Base-by-base conservation (phyloP, 164 flowering plant genomes). In the grape (Vitis vinifera) region DNA sequence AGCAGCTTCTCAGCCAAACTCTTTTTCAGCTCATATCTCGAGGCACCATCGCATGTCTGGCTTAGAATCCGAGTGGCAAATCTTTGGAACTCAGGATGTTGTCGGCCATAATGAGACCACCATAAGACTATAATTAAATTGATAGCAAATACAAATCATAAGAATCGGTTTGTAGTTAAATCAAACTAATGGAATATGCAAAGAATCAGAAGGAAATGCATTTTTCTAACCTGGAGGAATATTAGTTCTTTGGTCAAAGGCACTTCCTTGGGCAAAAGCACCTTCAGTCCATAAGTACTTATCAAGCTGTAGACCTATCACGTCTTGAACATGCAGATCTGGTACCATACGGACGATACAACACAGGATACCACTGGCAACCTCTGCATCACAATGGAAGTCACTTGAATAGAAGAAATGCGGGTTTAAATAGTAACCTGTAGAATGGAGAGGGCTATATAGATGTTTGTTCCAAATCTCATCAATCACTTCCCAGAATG, bases 341-440 rank as follows among this genome's bases (percentile, higher is more conserved):
- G 57, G 73, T 12, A 72, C 78, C 87, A 84, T 70, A 0, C 83
- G 79, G 2, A 81, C 78, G 50, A 89, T 68, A 63, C 85, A 83
- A 55, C 73, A 72, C 47, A 77, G 51, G 51, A 89, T 76, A 16
- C 91, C 91, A 76, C 70, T 67, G 23, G 84, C 65, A 59, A 91
- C 90, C 78, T 89, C 92, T 0, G 82, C 53, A 76, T 91, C 93
- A 52, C 68, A 57, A 52, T 53, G 59, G 64, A 83, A 88, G 61
- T 86, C 88, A 62, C 59, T 72, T 27, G 84, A 73, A 71, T 84
- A 87, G 51, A 74, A 81, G 10, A 85, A 64, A 62, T 75, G 61
- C 7, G 94, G 93, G 68, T 91, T 91, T 17, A 90, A 61, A 73
- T 67, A 86, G 69, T 88, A 88, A 8, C 85, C 97, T 1, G 94